Evolutionary conservation across 208 protist species (phyloP).

Genomic region (Leishmania turanica): DNA sequence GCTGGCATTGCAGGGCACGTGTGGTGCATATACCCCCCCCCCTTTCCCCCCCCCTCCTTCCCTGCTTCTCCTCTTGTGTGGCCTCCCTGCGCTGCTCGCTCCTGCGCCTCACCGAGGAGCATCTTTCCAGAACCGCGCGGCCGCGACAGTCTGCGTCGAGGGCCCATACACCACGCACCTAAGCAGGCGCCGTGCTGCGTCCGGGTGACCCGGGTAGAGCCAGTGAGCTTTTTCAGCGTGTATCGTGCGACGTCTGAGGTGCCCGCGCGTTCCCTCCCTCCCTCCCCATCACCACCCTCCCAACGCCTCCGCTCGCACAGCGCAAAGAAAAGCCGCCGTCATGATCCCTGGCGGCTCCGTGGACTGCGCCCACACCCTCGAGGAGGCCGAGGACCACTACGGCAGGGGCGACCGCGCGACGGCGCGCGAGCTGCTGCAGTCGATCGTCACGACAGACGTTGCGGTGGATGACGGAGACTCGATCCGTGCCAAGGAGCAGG

Average conservation of each 20-base stretch:
- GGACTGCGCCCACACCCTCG: constrained; percentile 34
- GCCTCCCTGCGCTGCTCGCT: background rate
- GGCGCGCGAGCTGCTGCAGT: constrained; percentile 52
- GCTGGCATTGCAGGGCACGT: background rate
- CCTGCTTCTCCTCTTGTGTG: background rate
- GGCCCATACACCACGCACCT: too few species aligned
- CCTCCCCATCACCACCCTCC: background rate
- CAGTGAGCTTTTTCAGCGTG: background rate
- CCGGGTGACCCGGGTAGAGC: background rate
- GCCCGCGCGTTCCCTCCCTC: background rate
- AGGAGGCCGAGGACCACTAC: constrained; percentile 63
- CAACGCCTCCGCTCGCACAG: background rate
- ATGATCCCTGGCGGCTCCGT: constrained; percentile 14
- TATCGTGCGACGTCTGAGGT: background rate
- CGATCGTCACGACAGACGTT: constrained; percentile 45
- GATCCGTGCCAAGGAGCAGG: constrained; percentile 80
- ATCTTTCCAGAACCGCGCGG: background rate
- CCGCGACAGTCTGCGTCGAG: background rate
- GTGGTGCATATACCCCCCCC: background rate
- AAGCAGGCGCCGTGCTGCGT: background rate
- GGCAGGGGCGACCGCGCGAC: constrained; percentile 60
- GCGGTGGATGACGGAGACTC: constrained; percentile 57
- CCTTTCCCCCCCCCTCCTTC: background rate
- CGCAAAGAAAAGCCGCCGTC: background rate
- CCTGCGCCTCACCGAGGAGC: background rate